Evolutionary conservation across 257 asterid species (phyloP).

Genomic region (Perilla frutescens): DNA sequence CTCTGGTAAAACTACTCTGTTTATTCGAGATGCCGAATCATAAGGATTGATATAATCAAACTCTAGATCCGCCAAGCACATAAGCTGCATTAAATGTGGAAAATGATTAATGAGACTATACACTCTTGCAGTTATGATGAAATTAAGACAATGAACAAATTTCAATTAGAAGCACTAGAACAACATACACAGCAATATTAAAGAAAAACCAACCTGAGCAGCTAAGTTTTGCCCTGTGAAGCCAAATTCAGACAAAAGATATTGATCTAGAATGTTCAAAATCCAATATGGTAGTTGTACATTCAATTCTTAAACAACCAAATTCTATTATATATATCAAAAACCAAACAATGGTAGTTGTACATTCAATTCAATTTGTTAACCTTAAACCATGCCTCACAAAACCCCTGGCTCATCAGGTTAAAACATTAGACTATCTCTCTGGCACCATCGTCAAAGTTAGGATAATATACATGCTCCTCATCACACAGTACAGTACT

Average conservation of each 20-base stretch:
- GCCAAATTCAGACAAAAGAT: slow-evolving; percentile 5
- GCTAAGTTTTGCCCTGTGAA: neutral
- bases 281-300: neutral
- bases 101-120: slow-evolving; percentile 8
- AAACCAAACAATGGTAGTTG: neutral
- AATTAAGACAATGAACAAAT: neutral
- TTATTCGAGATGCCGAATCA: slow-evolving; percentile 84
- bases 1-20: slow-evolving; percentile 75
- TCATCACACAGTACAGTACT: neutral
- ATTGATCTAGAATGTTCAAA: neutral
- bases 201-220: neutral
- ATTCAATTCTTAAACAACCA: neutral
- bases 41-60: slow-evolving; percentile 88
- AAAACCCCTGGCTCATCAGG: neutral
- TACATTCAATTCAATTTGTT: slow-evolving; percentile 10
- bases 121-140: neutral
- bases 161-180: neutral
- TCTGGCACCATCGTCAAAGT: slow-evolving; percentile 11
- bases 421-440: slow-evolving; percentile 2
- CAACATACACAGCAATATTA: neutral
- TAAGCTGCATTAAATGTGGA: slow-evolving; percentile 61
- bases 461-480: slow-evolving; percentile 1
- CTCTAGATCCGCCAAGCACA: slow-evolving; percentile 91
- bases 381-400: neutral
- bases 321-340: neutral